Percentiles rank a stretch among this genome's conserved stretches.
phyloP scores from a whole-genome alignment of 257 asterid genomes.

The Verbascum thapsus region DNA sequence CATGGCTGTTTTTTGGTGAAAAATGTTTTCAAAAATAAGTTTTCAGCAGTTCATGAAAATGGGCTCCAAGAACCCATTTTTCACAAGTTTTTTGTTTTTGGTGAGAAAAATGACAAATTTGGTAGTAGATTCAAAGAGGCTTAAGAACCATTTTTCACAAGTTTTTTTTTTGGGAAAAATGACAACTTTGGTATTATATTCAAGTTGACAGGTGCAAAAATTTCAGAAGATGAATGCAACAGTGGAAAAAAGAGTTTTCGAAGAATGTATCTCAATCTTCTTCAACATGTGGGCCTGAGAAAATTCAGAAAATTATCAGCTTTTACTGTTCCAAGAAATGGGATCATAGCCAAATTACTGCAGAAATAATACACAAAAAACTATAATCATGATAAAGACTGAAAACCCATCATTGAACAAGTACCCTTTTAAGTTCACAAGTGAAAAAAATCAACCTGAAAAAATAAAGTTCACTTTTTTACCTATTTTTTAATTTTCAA shows the following conservation, averaged over 20 bases:
- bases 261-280: no score
- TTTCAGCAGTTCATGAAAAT: neutral
- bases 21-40: neutral
- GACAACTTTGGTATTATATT: neutral
- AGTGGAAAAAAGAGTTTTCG: slow-evolving; percentile 42
- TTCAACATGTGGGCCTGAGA: no score
- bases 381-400: slow-evolving; percentile 30
- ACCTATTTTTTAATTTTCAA: slow-evolving; percentile 41
- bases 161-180: no score
- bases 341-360: slow-evolving; percentile 39
- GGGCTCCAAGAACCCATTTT: no score
- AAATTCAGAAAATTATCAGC: slow-evolving; percentile 49
- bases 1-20: neutral
- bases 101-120: no score
- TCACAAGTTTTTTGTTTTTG: no score
- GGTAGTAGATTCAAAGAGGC: no score
- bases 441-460: no score
- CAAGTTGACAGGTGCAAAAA: slow-evolving; percentile 41
- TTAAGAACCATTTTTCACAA: no score
- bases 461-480: slow-evolving; percentile 31
- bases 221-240: slow-evolving; percentile 69
- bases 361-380: slow-evolving; percentile 7
- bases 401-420: no score
- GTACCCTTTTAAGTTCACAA: no score
- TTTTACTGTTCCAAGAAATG: slow-evolving; percentile 39